Evolutionary conservation across 257 asterid genomes (phyloP).

Genomic region (Fraxinus pennsylvanica): DNA sequence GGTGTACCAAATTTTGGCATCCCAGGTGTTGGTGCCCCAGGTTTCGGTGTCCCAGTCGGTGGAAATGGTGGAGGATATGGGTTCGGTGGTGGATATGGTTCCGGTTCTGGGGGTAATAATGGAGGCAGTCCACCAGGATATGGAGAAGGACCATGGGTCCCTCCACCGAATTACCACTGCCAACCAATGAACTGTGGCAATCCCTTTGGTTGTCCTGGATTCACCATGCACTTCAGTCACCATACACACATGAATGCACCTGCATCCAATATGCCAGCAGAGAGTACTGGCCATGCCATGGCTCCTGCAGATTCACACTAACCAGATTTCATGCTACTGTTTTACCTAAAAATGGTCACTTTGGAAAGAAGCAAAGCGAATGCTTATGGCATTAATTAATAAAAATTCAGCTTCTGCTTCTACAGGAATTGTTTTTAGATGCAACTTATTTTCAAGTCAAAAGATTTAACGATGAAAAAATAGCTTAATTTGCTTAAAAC

Average conservation of each 20-base stretch:
- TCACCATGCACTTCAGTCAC: not conserved
- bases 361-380: not conserved
- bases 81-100: not conserved
- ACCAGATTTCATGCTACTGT: not conserved
- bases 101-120: not conserved
- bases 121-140: not conserved
- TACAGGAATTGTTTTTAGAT: not conserved
- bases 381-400: not conserved
- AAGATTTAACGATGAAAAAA: not conserved
- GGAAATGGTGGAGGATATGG: not conserved
- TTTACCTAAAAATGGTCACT: not conserved
- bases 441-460: not conserved
- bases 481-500: not conserved
- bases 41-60: conserved; percentile 3
- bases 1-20: not conserved
- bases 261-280: not conserved
- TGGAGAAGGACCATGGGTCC: not conserved
- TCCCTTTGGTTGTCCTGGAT: conserved; percentile 10
- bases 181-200: conserved; percentile 3
- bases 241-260: not conserved
- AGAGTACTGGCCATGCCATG: not conserved
- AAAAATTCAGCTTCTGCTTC: not conserved
- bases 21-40: conserved; percentile 18
- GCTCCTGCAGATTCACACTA: not conserved
- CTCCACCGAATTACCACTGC: conserved; percentile 8